These are phyloP conservation scores for Ceratopteris richardii DNA, from an alignment of 75 land plant species.

Conservation along the genomic window DNA sequence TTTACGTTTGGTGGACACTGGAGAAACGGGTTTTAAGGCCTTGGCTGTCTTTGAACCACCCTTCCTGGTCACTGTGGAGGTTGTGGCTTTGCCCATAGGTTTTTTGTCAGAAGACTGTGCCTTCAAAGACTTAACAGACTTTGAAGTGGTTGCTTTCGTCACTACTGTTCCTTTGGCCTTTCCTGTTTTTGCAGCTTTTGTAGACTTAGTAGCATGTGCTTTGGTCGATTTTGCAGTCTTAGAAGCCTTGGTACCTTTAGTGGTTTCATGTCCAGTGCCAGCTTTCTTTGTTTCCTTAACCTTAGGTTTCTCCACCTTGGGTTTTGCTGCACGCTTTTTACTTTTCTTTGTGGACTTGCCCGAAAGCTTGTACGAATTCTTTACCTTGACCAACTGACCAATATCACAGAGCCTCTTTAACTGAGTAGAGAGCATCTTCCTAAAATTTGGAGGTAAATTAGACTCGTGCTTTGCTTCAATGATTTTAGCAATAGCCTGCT, in stretches of 20 bases:
- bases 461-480: constrained; percentile 64
- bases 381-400: constrained; percentile 62
- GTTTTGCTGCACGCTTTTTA: no score
- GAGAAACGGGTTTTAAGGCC: no score
- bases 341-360: constrained; percentile 14
- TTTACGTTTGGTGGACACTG: no score
- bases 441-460: constrained; percentile 47
- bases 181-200: no score
- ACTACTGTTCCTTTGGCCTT: no score
- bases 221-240: not conserved
- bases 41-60: not conserved
- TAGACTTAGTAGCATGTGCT: no score
- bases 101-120: not conserved
- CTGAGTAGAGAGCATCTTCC: constrained; percentile 50
- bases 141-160: no score
- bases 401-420: constrained; percentile 43
- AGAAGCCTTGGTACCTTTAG: no score
- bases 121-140: constrained; percentile 6
- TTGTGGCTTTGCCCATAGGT: no score
- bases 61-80: not conserved
- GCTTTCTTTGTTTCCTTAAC: no score
- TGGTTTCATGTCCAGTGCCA: no score
- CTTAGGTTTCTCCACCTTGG: not conserved
- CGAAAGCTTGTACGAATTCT: constrained; percentile 67
- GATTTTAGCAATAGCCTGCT: constrained; percentile 64